Base-by-base conservation (phyloP, 2,329 filamentous ascomycete genomes). In the Penicillium sclerotiorum region DNA sequence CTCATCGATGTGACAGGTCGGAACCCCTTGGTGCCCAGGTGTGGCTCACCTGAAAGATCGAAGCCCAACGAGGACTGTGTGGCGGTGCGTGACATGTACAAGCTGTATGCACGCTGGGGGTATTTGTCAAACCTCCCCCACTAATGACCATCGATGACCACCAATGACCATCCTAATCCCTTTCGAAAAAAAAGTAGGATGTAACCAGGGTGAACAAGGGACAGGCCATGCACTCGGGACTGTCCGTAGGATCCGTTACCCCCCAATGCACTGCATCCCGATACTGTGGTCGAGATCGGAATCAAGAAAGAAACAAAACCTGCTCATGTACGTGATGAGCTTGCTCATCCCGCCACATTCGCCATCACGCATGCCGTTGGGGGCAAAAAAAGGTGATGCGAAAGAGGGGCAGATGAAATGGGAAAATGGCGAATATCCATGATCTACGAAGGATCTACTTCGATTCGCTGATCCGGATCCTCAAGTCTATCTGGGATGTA, bases 261-360 rank as follows among this genome's bases (percentile, higher is more conserved):
- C 39, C 50, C 42, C 22, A 35, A 45, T 35, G 28, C 35, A 49
- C 35, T 50, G 47, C 46, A 43, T 45, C 45, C 52, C 53, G 50
- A 59, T 52, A 15, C 39, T 56, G 44, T 50, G 40, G 56, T 49
- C 40, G 33, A 55, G 56, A 61, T 61, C 57, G 43, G 52, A 59
- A 59, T 53, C 32, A 41, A 39, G 45, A 39, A n/a, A 23, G 32
- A 23, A 30, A 23, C 21, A 33, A 33, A 22, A 22, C 22, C 27
- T 43, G 38, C 28, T 49, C 39, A 30, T 56, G 47, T 52, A 50
- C 44, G 59, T 61, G 58, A 60, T 56, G 38, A 37, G 37, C 25
- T 22, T 60, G 53, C 49, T 47, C 15, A 20, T 56, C 44, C 49
- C 43, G 52, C 57, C 55, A 58, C 56, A 33, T 33, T 52, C 46